A percentile compares a stretch with the other conserved stretches of the same genome.
Conservation (phyloP, 306 rosid species). For the Trifolium pratense region DNA sequence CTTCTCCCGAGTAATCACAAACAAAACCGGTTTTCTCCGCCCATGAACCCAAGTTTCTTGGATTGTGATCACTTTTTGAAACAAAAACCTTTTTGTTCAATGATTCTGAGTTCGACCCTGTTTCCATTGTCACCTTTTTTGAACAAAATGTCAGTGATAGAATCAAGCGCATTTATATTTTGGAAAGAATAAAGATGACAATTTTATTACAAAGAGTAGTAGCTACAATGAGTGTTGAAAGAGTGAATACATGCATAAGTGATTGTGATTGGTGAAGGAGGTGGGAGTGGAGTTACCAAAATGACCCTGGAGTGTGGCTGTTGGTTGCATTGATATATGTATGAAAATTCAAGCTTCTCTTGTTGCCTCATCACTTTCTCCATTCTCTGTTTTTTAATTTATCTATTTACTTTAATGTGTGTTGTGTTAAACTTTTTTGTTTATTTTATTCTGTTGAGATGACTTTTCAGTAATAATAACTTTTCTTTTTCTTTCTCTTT, state of each 20-base stretch:
- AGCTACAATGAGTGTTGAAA: slow-evolving; percentile 34
- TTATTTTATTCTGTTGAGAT: background rate
- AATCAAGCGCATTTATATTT: background rate
- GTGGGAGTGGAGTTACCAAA: slow-evolving; percentile 45
- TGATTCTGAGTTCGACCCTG: slow-evolving; percentile 52
- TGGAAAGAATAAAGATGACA: slow-evolving; percentile 15
- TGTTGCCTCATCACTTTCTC: slow-evolving; percentile 5
- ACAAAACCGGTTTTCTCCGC: slow-evolving; percentile 92
- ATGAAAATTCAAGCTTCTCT: background rate
- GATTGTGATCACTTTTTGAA: slow-evolving; percentile 65
- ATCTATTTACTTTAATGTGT: background rate
- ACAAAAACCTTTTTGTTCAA: slow-evolving; percentile 37
- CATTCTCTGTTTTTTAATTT: background rate
- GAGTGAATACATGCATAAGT: slow-evolving; percentile 5
- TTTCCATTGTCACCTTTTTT: slow-evolving; percentile 50
- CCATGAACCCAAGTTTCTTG: slow-evolving; percentile 83
- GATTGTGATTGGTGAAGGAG: background rate
- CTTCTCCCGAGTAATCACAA: slow-evolving; percentile 74
- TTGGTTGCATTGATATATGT: background rate
- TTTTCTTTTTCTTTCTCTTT: background rate
- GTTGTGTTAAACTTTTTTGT: background rate
- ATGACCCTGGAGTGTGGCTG: background rate
- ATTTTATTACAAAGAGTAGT: slow-evolving; percentile 33
- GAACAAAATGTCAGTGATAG: slow-evolving; percentile 27
- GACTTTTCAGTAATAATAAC: background rate